Percentiles rank a stretch among this genome's conserved stretches.
phyloP scores from a whole-genome alignment of 108 stramenopile genomes.

The Nitzschia putrida region DNA sequence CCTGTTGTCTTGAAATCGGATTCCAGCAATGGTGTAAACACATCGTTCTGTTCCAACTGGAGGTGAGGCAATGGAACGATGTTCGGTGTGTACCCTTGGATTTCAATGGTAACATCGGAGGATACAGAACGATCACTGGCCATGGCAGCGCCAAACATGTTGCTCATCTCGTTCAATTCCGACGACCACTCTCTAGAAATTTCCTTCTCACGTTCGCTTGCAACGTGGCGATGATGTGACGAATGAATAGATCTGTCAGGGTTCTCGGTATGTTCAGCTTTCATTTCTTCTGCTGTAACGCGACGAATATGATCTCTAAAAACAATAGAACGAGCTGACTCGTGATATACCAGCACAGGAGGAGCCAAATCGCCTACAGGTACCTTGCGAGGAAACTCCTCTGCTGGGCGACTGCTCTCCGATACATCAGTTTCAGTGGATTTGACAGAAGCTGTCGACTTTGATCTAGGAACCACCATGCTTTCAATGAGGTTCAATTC shows the following conservation, averaged over 20 bases:
- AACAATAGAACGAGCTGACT: conserved; percentile 82
- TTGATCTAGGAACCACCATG: too few species aligned
- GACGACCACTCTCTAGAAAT: conserved; percentile 21
- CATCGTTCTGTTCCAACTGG: conserved; percentile 56
- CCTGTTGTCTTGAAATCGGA: conserved; percentile 20
- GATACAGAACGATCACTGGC: neutral
- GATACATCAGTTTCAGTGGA: conserved; percentile 4
- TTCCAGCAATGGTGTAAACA: conserved; percentile 59
- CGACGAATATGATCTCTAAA: conserved; percentile 85
- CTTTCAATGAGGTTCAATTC: too few species aligned
- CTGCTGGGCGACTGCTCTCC: neutral
- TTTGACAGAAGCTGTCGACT: neutral
- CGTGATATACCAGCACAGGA: conserved; percentile 76
- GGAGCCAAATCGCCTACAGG: conserved; percentile 16
- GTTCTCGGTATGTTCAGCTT: neutral
- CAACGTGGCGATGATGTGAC: neutral
- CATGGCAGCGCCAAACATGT: conserved; percentile 17
- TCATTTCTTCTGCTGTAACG: conserved; percentile 17
- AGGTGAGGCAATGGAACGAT: conserved; percentile 70
- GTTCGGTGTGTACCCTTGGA: conserved; percentile 70
- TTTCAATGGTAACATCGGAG: conserved; percentile 33
- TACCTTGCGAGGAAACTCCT: too few species aligned
- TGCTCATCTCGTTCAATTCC: conserved; percentile 20
- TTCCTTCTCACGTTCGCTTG: conserved; percentile 4
- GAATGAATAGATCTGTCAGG: neutral